Conservation (phyloP, 2,329 filamentous ascomycete species). For the Bertia moriformis region DNA sequence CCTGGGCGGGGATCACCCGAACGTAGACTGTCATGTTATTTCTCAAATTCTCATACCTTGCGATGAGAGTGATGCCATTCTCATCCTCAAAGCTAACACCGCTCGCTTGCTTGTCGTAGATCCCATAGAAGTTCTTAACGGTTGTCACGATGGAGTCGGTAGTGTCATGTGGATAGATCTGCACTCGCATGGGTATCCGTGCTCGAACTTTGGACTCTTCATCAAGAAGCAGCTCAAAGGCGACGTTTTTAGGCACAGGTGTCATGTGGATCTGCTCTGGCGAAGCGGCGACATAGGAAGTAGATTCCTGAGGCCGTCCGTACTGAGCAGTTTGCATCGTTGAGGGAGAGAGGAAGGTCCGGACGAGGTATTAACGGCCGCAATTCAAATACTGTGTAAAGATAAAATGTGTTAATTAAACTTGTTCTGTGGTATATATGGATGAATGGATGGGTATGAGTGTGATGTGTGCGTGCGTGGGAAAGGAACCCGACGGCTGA, state of each 20-base stretch:
- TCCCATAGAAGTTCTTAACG: constrained; percentile 56
- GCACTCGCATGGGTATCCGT: constrained; percentile 50
- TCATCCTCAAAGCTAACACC: constrained; percentile 54
- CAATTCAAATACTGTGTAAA: no score
- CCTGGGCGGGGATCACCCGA: constrained; percentile 34
- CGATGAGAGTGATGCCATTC: constrained; percentile 46
- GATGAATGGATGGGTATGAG: no score
- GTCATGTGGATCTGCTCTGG: constrained; percentile 18
- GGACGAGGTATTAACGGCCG: no score
- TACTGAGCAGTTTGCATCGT: not conserved
- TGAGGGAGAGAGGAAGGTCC: no score
- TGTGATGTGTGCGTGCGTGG: no score
- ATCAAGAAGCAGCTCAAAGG: constrained; percentile 46
- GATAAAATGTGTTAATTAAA: no score
- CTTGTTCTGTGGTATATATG: no score
- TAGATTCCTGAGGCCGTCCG: not conserved
- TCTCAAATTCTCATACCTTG: constrained; percentile 50
- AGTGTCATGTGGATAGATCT: constrained; percentile 51
- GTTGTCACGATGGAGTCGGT: constrained; percentile 56
- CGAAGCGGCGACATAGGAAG: constrained; percentile 3
- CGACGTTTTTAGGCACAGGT: constrained; percentile 39
- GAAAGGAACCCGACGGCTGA: not conserved
- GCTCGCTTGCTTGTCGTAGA: constrained; percentile 39
- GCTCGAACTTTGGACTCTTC: constrained; percentile 40
- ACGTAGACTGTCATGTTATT: constrained; percentile 53